Percentiles rank a stretch among this genome's conserved stretches.
Conservation (phyloP, 352 stramenopile species). For the Pythium pyrilobum region DNA sequence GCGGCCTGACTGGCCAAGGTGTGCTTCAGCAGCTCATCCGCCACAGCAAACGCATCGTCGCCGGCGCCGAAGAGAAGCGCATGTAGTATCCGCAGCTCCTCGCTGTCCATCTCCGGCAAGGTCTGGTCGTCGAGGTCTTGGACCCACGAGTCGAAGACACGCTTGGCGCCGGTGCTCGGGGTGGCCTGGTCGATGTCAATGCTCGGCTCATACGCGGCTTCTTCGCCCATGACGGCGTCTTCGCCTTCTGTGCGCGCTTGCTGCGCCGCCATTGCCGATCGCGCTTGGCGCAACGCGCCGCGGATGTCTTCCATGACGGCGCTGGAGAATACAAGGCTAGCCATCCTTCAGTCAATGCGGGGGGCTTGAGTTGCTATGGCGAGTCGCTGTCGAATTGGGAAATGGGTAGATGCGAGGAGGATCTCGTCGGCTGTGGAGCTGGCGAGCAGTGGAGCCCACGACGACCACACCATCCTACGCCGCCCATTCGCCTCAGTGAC, state of each 20-base stretch:
- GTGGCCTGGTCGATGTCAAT: neutral
- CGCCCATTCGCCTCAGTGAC: no score
- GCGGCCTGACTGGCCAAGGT: neutral
- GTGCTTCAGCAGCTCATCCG: constrained; percentile 9
- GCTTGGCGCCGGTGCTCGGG: neutral
- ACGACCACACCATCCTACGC: neutral
- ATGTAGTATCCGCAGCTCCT: constrained; percentile 14
- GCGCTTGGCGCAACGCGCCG: neutral
- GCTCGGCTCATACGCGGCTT: neutral
- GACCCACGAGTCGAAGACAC: constrained; percentile 2
- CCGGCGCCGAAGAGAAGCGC: constrained; percentile 14
- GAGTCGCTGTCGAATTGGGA: neutral
- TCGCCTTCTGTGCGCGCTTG: neutral
- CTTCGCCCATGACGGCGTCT: constrained; percentile 1
- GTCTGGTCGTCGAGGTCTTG: constrained; percentile 10
- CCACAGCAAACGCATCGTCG: constrained; percentile 8
- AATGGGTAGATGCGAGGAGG: no score
- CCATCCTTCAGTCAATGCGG: no score
- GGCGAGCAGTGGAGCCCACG: no score
- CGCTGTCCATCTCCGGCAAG: constrained; percentile 2
- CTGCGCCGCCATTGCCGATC: neutral
- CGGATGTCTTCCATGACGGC: constrained; percentile 5
- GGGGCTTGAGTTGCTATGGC: neutral
- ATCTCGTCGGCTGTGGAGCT: no score
- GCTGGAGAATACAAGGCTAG: constrained; percentile 1